Evolutionary conservation across 2,329 filamentous ascomycete species (phyloP).

Genomic region (Aspergillus fumigatiaffinis): DNA sequence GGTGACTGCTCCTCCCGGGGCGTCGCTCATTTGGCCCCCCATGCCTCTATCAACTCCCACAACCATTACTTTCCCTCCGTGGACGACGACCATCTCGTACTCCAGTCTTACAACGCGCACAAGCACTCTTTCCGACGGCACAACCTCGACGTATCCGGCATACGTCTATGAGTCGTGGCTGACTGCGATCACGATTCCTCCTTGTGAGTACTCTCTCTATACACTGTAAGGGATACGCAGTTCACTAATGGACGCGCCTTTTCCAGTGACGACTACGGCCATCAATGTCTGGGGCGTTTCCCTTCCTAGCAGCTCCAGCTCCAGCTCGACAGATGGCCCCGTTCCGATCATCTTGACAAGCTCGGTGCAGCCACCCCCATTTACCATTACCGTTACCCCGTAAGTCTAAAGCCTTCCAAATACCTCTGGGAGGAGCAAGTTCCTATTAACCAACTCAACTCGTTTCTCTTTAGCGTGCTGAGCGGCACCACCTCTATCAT

Average conservation of each 20-base stretch:
- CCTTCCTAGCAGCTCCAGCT: neutral
- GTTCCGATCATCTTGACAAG: neutral
- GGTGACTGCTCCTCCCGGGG: neutral
- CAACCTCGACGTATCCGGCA: neutral
- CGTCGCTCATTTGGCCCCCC: neutral
- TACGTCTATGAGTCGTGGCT: neutral
- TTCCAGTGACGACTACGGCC: neutral
- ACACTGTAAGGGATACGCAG: no score
- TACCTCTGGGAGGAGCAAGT: no score
- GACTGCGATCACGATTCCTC: neutral
- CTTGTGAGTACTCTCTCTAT: neutral
- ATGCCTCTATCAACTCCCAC: neutral
- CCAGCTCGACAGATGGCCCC: neutral
- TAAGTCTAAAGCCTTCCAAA: neutral
- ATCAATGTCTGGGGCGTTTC: neutral
- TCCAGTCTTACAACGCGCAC: neutral
- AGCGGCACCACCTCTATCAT: conserved; percentile 1
- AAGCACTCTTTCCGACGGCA: neutral
- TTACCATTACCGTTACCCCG: conserved; percentile 1
- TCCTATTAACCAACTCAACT: no score
- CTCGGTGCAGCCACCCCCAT: neutral
- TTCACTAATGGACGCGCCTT: neutral
- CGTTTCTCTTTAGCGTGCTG: neutral
- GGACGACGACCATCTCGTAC: conserved; percentile 1
- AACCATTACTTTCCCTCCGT: neutral